Percentiles rank a stretch among this genome's conserved stretches.
phyloP scores from a whole-genome alignment of 2,329 filamentous ascomycete species.

The Metarhizium humberi region DNA sequence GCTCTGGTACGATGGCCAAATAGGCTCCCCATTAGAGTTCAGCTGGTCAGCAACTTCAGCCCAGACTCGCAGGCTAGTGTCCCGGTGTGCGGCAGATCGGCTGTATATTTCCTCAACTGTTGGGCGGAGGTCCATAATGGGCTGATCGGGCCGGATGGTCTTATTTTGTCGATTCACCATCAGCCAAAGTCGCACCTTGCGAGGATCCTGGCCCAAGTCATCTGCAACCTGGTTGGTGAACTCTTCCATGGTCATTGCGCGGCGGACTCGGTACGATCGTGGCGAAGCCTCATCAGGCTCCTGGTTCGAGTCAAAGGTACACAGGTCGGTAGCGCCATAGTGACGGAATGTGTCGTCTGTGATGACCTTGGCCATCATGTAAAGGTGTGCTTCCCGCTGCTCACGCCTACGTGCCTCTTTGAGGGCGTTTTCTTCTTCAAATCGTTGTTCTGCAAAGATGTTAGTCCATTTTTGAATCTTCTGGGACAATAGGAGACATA shows the following conservation, averaged over 20 bases:
- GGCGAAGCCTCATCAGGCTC: slow-evolving; percentile 64
- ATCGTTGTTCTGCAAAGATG: slow-evolving; percentile 46
- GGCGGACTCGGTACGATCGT: slow-evolving; percentile 61
- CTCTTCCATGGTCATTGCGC: slow-evolving; percentile 66
- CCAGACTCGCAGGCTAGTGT: slow-evolving; percentile 76
- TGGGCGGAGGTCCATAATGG: slow-evolving; percentile 67
- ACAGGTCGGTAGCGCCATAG: slow-evolving; percentile 79
- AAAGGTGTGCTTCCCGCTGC: slow-evolving; percentile 87
- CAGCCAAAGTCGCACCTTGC: slow-evolving; percentile 75
- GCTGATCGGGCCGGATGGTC: slow-evolving; percentile 82
- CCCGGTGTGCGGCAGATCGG: slow-evolving; percentile 46
- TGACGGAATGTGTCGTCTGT: slow-evolving; percentile 72
- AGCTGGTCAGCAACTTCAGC: slow-evolving; percentile 67
- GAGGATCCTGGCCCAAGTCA: slow-evolving; percentile 58
- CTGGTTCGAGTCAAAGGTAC: slow-evolving; percentile 52
- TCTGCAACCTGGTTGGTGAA: slow-evolving; percentile 62
- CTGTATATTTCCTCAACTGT: slow-evolving; percentile 62
- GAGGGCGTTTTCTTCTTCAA: slow-evolving; percentile 73
- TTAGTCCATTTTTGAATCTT: slow-evolving; percentile 7
- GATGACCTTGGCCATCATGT: slow-evolving; percentile 75
- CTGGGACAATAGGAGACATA: slow-evolving; percentile 28
- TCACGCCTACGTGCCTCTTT: slow-evolving; percentile 76
- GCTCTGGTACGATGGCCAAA: slow-evolving; percentile 59
- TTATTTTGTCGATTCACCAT: slow-evolving; percentile 99
- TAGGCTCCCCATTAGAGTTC: slow-evolving; percentile 55